These are phyloP conservation scores for Scenedesmus sp. DNA, from an alignment of 163 green algal genomes.

Conservation along the genomic window DNA sequence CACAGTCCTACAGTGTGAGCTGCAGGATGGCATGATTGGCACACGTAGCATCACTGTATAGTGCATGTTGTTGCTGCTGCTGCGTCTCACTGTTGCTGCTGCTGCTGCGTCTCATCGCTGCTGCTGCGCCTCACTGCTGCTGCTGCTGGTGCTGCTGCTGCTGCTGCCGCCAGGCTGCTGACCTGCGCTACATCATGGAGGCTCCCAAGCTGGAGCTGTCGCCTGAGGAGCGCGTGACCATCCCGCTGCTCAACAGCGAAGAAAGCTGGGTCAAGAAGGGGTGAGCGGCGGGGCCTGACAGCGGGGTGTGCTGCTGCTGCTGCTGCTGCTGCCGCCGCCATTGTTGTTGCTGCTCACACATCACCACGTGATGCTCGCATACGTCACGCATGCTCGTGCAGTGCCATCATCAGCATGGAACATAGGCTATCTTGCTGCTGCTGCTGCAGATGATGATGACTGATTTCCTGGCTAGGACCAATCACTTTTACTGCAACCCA, in stretches of 20 bases:
- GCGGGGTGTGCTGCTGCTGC: background rate
- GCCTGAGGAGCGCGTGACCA: slow-evolving; percentile 84
- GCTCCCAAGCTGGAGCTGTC: slow-evolving; percentile 85
- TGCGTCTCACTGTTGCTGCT: background rate
- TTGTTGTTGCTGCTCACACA: background rate
- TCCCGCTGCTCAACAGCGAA: slow-evolving; percentile 81
- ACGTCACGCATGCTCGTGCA: background rate
- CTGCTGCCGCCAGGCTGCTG: slow-evolving; percentile 62
- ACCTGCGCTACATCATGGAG: slow-evolving; percentile 92
- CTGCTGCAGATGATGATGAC: background rate
- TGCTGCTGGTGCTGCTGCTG: background rate
- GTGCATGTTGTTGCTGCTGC: background rate
- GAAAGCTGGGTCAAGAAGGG: slow-evolving; percentile 55
- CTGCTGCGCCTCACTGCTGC: background rate
- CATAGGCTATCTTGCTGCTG: background rate
- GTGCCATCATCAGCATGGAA: background rate
- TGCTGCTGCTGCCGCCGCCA: background rate
- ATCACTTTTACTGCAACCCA: background rate
- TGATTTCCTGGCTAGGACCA: background rate
- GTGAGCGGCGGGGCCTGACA: background rate
- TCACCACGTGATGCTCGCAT: background rate
- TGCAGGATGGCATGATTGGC: no score
- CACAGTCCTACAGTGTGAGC: no score
- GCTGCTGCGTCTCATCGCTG: background rate
- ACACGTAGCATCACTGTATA: background rate